phyloP scores from a whole-genome alignment of 192 early-diverging fungal species.

The Umbelopsis sp. region DNA sequence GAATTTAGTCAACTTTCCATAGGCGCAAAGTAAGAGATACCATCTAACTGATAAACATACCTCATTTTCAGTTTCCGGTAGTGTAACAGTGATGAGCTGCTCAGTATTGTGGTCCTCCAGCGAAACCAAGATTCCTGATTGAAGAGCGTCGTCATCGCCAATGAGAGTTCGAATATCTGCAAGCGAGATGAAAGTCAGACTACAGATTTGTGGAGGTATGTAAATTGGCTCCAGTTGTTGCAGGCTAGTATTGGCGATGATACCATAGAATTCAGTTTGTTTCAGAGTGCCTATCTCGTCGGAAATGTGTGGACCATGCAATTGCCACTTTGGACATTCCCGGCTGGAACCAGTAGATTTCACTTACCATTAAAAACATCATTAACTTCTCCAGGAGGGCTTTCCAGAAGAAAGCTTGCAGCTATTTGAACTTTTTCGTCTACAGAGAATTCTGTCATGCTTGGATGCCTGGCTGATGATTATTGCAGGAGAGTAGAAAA shows the following conservation, averaged over 20 bases:
- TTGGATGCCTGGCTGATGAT: not conserved
- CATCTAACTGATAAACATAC: constrained; percentile 32
- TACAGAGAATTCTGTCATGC: constrained; percentile 26
- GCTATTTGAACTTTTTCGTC: constrained; percentile 78
- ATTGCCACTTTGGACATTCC: not conserved
- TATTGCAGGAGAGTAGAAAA: not conserved
- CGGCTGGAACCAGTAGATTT: not conserved
- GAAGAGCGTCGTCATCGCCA: constrained; percentile 74
- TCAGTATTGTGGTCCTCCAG: constrained; percentile 85
- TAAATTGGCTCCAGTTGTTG: not conserved
- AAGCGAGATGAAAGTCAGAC: not conserved
- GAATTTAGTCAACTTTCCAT: not conserved
- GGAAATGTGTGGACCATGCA: not conserved
- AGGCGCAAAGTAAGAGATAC: not conserved
- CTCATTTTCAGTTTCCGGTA: constrained; percentile 64
- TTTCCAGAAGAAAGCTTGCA: constrained; percentile 73
- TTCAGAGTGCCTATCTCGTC: not conserved
- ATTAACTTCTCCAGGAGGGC: constrained; percentile 96
- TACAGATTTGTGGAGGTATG: not conserved
- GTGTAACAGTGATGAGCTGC: constrained; percentile 72
- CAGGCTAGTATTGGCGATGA: too few relatives aligned
- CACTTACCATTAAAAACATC: constrained; percentile 92
- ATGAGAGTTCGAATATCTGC: constrained; percentile 88
- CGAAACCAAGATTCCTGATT: constrained; percentile 64
- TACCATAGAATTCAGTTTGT: too few relatives aligned